Percentiles rank a stretch among this genome's conserved stretches.
Evolutionary conservation across 2,329 filamentous ascomycete species (phyloP).

Genomic region (Cladosporium sp.): DNA sequence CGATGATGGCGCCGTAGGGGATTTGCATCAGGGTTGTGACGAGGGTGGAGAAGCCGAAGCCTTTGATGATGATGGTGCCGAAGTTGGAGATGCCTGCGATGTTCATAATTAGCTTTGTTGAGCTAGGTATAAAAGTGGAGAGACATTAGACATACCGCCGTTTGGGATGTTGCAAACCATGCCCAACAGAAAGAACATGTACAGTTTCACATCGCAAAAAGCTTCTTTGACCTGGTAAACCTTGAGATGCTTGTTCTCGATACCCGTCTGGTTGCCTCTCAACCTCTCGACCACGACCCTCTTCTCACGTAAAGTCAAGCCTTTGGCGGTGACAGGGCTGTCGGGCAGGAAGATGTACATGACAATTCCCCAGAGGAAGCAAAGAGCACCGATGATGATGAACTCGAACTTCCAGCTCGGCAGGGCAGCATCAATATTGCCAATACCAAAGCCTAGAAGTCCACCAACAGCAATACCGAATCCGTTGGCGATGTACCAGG

Average conservation of each 20-base stretch:
- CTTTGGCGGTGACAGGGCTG: constrained; percentile 55
- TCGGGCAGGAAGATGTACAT: constrained; percentile 42
- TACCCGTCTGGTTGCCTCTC: constrained; percentile 57
- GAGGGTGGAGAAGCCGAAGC: constrained; percentile 59
- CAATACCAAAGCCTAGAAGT: constrained; percentile 59
- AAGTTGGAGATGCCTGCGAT: constrained; percentile 57
- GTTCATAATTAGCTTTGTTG: not conserved
- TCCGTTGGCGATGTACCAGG: constrained; percentile 62
- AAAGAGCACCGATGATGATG: constrained; percentile 60
- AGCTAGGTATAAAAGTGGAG: constrained; percentile 19
- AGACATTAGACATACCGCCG: constrained; percentile 53
- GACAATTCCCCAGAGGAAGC: constrained; percentile 59
- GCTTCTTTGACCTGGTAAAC: constrained; percentile 58
- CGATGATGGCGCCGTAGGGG: constrained; percentile 59
- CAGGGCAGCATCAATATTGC: constrained; percentile 58
- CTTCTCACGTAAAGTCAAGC: constrained; percentile 53
- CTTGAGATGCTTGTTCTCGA: constrained; percentile 57
- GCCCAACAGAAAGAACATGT: constrained; percentile 57
- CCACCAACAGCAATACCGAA: constrained; percentile 61
- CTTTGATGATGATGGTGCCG: constrained; percentile 58
- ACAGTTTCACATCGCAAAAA: constrained; percentile 59
- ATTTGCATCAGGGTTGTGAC: constrained; percentile 62
- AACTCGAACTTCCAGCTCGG: constrained; percentile 67
- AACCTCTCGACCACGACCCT: constrained; percentile 58
- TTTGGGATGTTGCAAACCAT: constrained; percentile 55